Conservation (phyloP, 768 basidiomycete genomes). For the Tricholoma flavovirens region DNA sequence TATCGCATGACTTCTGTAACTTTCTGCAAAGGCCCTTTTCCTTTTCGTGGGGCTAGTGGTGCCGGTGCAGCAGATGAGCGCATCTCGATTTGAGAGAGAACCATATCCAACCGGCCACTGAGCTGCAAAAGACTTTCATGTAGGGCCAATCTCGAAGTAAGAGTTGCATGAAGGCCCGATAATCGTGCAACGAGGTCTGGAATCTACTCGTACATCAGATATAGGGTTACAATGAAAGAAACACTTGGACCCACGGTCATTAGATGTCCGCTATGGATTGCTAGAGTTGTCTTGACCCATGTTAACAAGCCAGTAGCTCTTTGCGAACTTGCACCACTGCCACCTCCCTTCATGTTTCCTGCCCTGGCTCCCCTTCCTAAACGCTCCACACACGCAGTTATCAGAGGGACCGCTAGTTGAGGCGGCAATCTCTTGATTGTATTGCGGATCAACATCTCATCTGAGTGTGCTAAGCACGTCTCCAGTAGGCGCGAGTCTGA, state of each 20-base stretch:
- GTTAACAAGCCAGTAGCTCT: conserved; percentile 60
- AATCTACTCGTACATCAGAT: conserved; percentile 47
- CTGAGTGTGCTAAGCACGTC: conserved; percentile 80
- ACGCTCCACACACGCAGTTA: conserved; percentile 86
- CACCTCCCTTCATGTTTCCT: conserved; percentile 70
- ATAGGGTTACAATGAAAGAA: not conserved
- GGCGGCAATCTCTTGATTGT: conserved; percentile 85
- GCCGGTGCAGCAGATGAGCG: conserved; percentile 69
- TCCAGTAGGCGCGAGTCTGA: conserved; percentile 85
- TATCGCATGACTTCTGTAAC: conserved; percentile 44
- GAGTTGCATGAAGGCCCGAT: conserved; percentile 74
- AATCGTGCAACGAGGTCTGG: conserved; percentile 88
- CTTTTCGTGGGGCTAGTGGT: conserved; percentile 39
- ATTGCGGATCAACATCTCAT: conserved; percentile 74
- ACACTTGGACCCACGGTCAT: conserved; percentile 70
- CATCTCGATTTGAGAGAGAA: conserved; percentile 89
- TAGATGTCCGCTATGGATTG: conserved; percentile 84
- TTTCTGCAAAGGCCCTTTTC: conserved; percentile 27
- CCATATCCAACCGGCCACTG: conserved; percentile 88
- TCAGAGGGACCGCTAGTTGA: conserved; percentile 77
- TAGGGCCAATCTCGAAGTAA: conserved; percentile 73
- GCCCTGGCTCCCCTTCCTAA: conserved; percentile 70
- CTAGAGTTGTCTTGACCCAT: conserved; percentile 80
- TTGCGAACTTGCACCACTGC: conserved; percentile 76
- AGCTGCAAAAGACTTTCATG: conserved; percentile 83